Evolutionary conservation across 805 yeast species (phyloP).

Genomic region (Candida berthetii): DNA sequence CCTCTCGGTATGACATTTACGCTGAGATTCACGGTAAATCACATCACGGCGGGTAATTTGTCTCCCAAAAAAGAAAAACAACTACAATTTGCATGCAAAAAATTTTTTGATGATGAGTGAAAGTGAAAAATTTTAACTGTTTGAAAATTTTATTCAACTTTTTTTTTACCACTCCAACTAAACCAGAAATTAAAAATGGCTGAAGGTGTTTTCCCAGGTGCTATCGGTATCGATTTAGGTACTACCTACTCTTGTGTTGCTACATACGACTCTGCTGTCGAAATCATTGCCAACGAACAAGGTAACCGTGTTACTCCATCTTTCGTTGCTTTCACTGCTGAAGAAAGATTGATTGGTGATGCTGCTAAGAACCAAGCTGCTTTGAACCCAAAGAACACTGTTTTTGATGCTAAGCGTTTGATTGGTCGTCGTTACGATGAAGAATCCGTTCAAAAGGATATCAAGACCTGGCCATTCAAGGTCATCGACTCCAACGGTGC

Average conservation of each 20-base stretch:
- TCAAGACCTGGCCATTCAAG: conserved; percentile 86
- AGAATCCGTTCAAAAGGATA: conserved; percentile 77
- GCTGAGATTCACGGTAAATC: neutral
- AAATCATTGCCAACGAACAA: conserved; percentile 77
- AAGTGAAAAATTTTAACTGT: neutral
- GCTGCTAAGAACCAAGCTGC: conserved; percentile 84
- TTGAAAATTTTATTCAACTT: neutral
- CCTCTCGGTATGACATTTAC: neutral
- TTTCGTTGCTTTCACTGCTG: conserved; percentile 73
- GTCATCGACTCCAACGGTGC: conserved; percentile 57
- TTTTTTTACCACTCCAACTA: neutral
- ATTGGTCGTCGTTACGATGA: conserved; percentile 77
- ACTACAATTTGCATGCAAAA: neutral
- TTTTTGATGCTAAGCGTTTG: conserved; percentile 79
- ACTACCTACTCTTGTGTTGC: conserved; percentile 81
- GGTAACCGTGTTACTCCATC: conserved; percentile 85
- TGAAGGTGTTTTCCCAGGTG: conserved; percentile 99
- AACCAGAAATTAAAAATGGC: conserved; percentile 44
- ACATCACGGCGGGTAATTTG: neutral
- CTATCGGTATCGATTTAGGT: conserved; percentile 98
- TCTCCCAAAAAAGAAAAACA: neutral
- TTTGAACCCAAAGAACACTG: conserved; percentile 71
- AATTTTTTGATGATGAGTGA: neutral
- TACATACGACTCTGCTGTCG: conserved; percentile 71
- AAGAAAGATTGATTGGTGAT: conserved; percentile 77